Conservation (phyloP, 768 basidiomycete genomes). For the Amanita inopinata region DNA sequence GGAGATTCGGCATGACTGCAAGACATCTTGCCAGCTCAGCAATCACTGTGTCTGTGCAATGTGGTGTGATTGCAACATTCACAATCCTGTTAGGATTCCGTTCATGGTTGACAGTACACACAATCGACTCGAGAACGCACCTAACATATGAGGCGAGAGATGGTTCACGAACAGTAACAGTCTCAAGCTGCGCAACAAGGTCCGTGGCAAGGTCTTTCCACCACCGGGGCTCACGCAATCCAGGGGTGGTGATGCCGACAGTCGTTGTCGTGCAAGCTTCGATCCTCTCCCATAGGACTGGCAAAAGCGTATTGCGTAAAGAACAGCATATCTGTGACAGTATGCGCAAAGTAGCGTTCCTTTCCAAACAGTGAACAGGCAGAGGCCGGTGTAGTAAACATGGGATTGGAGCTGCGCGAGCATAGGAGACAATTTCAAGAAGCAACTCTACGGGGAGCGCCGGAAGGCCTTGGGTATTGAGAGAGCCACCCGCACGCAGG, state of each 20-base stretch:
- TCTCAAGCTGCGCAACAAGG: slow-evolving; percentile 16
- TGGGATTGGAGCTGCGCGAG: slow-evolving; percentile 14
- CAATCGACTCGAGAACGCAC: slow-evolving; percentile 3
- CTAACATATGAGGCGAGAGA: slow-evolving; percentile 14
- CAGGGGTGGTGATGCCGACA: background rate
- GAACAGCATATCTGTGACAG: slow-evolving; percentile 16
- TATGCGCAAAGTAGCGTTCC: slow-evolving; percentile 6
- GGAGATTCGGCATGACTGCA: slow-evolving; percentile 15
- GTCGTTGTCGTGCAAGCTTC: slow-evolving; percentile 14
- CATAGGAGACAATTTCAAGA: slow-evolving; percentile 16
- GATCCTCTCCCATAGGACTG: slow-evolving; percentile 13
- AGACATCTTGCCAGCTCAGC: slow-evolving; percentile 18
- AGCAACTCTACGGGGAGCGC: slow-evolving; percentile 18
- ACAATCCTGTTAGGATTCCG: slow-evolving; percentile 11
- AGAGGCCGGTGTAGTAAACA: background rate
- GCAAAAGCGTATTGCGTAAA: slow-evolving; percentile 13
- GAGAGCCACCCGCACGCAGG: background rate
- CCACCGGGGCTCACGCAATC: background rate
- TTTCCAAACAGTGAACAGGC: slow-evolving; percentile 7
- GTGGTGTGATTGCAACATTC: slow-evolving; percentile 13
- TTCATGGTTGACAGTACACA: background rate
- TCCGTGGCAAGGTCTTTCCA: slow-evolving; percentile 11
- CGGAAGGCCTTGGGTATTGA: slow-evolving; percentile 15
- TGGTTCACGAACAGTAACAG: slow-evolving; percentile 17
- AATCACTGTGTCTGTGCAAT: slow-evolving; percentile 10